Evolutionary conservation across 805 yeast species (phyloP).

Genomic region (Starmerella bacillaris): DNA sequence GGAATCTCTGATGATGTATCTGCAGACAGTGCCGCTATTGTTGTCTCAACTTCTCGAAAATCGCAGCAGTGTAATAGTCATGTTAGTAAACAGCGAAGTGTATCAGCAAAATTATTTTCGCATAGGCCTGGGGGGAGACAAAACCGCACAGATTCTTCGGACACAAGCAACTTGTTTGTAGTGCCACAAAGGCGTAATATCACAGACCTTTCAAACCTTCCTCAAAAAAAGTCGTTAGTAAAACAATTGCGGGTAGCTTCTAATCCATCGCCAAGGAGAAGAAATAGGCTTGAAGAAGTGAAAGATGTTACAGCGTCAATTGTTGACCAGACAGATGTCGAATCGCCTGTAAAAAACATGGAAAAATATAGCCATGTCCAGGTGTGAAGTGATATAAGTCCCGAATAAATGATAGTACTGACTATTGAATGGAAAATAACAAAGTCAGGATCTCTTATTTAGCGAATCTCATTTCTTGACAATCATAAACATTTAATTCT

Average conservation of each 20-base stretch:
- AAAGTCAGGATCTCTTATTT: no score
- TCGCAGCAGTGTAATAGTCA: background rate
- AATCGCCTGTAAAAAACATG: no score
- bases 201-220: slow-evolving; percentile 14
- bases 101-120: slow-evolving; percentile 1
- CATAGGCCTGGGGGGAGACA: background rate
- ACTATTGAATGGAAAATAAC: no score
- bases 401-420: no score
- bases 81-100: slow-evolving; percentile 3
- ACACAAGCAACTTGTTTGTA: slow-evolving; percentile 7
- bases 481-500: no score
- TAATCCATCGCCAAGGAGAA: slow-evolving; percentile 21
- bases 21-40: slow-evolving; percentile 4
- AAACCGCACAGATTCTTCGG: slow-evolving; percentile 5
- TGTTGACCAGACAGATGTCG: no score
- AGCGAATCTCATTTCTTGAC: no score
- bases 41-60: slow-evolving; percentile 5
- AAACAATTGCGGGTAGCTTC: slow-evolving; percentile 21
- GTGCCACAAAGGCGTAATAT: slow-evolving; percentile 14
- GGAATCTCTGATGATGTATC: slow-evolving; percentile 31
- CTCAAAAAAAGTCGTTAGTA: slow-evolving; percentile 15
- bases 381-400: no score
- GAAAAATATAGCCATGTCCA: no score
- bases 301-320: no score
- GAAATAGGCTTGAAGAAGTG: no score